Conservation (phyloP, 2,329 filamentous ascomycete species). For the Madurella mycetomatis region DNA sequence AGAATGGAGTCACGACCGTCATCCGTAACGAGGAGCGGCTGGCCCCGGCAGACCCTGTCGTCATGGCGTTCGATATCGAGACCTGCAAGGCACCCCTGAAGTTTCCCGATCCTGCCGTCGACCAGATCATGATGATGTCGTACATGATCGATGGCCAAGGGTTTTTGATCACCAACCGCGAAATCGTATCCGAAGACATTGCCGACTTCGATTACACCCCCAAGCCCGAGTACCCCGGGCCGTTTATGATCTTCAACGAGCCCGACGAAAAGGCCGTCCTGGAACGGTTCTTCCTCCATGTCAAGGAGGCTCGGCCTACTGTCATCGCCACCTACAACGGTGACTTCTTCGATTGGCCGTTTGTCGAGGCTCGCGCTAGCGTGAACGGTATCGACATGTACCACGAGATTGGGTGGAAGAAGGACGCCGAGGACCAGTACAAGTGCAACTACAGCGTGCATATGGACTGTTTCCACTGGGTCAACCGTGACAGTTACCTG, state of each 20-base stretch:
- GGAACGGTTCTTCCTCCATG: constrained; percentile 90
- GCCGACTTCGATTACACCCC: constrained; percentile 97
- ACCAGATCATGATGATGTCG: constrained; percentile 99
- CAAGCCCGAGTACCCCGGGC: constrained; percentile 89
- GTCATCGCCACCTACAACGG: constrained; percentile 99
- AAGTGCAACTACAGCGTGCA: constrained; percentile 94
- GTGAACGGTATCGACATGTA: constrained; percentile 99
- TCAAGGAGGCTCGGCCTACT: constrained; percentile 90
- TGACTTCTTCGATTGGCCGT: constrained; percentile 99
- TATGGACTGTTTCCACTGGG: constrained; percentile 99
- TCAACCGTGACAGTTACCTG: constrained; percentile 96
- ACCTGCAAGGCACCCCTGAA: constrained; percentile 94
- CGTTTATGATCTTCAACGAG: constrained; percentile 98
- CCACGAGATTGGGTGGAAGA: constrained; percentile 93
- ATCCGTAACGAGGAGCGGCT: constrained; percentile 82
- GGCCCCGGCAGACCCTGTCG: constrained; percentile 89
- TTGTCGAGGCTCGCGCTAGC: constrained; percentile 88
- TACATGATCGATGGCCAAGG: constrained; percentile 99
- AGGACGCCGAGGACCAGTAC: constrained; percentile 93
- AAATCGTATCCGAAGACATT: constrained; percentile 97
- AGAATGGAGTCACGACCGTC: constrained; percentile 82
- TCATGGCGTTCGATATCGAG: constrained; percentile 99
- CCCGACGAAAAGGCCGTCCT: constrained; percentile 83
- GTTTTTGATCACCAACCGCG: constrained; percentile 94
- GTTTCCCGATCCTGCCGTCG: constrained; percentile 89